Base-by-base conservation (phyloP, 805 yeast genomes). In the Lipomyces lipofer region DNA sequence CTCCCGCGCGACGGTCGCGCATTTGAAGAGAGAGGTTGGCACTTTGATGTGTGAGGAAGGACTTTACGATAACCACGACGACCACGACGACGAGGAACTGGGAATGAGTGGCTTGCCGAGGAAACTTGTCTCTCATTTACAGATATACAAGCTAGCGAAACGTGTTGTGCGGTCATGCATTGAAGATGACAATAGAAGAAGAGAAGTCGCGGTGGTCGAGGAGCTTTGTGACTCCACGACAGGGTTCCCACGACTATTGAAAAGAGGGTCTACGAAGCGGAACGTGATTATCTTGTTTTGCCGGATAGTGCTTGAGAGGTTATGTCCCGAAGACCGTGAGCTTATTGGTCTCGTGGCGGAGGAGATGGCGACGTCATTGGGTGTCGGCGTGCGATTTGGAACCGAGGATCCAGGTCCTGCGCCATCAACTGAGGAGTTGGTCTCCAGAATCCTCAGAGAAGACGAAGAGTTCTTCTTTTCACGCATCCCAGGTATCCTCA, bases 401-500 rank as follows among this genome's bases (percentile, higher is more conserved):
- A 8, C 25, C 17, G 10, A n/a, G 19, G 13, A 6, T 17, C n/a
- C 22, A 25, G 19, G 22, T 1, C 28, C 10, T 9, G 13, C 10
- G 28, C 19, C 32, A 19, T 4, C 36, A 3, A 28, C 36, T 17
- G 5, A 4, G 8, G 50, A 35, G 4, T 33, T 30, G 2, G 46
- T 45, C 19, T 22, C 13, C 2, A 27, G 7, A 5, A 28, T 52
- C 12, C 19, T 36, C 15, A 27, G 17, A 22, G 49, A 51, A 3
- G 59, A 55, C 32, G 19, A 36, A 13, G 12, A 43, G 10, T 43
- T 30, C 22, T 55, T 55, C 13, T 7, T 29, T n/a, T 6, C n/a
- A 10, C 49, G 47, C n/a, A 29, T 55, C 17, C 56, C 56, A 3
- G 27, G 32, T 17, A 30, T 51, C 21, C 38, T 55, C 5, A 51